Evolutionary conservation across 2,329 filamentous ascomycete species (phyloP).

Genomic region (Fusarium praegraminearum): DNA sequence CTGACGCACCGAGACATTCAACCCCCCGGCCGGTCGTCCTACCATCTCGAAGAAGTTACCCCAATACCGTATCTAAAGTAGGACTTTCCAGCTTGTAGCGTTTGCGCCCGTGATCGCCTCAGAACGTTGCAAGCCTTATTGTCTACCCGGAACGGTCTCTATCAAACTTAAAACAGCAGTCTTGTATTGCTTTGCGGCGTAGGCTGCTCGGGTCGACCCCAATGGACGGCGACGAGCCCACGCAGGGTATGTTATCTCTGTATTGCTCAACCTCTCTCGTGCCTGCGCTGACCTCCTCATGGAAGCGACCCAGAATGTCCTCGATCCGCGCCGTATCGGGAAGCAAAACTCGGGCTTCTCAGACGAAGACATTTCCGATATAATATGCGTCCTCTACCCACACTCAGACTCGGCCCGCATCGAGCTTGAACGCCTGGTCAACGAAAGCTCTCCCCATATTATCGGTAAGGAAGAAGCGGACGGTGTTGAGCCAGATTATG

Average conservation of each 20-base stretch:
- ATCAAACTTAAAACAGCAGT: constrained; percentile 29
- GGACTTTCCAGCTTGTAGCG: constrained; percentile 18
- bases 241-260: constrained; percentile 53
- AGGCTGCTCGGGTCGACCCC: constrained; percentile 51
- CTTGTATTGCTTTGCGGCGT: constrained; percentile 42
- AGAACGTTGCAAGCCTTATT: constrained; percentile 5
- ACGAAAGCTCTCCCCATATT: constrained; percentile 62
- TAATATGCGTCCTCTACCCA: constrained; percentile 89
- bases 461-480: constrained; percentile 63
- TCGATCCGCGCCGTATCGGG: constrained; percentile 84
- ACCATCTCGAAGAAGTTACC: constrained; percentile 25
- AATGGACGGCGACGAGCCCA: constrained; percentile 61
- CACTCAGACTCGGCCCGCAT: constrained; percentile 77
- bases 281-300: constrained; percentile 33
- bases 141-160: constrained; percentile 11
- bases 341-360: constrained; percentile 85
- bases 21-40: constrained; percentile 17
- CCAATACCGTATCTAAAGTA: constrained; percentile 9
- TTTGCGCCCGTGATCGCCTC: constrained; percentile 32
- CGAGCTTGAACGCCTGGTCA: constrained; percentile 70
- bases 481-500: constrained; percentile 64
- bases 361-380: constrained; percentile 86
- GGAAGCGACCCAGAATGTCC: constrained; percentile 79
- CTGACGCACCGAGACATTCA: constrained; percentile 23
- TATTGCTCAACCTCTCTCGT: background rate